phyloP scores from a whole-genome alignment of 176 grass and related monocot genomes.

The Aegilops umbellulata region DNA sequence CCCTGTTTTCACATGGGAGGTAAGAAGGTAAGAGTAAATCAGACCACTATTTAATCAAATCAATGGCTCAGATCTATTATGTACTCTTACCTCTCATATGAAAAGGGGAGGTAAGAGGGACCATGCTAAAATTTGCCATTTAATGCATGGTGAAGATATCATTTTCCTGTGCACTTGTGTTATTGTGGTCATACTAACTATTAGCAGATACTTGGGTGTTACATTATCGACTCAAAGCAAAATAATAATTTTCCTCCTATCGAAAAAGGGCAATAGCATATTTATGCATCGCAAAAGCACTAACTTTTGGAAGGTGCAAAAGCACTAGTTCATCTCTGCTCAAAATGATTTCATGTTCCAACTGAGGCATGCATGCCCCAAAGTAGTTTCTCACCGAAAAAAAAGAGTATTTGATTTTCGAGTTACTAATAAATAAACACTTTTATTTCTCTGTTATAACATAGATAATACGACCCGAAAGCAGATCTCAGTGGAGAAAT shows the following conservation, averaged over 20 bases:
- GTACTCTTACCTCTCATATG: too few species aligned
- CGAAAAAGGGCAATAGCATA: background rate
- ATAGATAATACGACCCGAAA: background rate
- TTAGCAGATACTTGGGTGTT: background rate
- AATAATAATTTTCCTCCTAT: background rate
- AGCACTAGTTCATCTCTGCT: background rate
- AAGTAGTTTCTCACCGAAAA: background rate
- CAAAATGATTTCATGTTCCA: background rate
- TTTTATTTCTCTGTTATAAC: background rate
- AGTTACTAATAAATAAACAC: background rate
- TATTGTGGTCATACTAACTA: background rate
- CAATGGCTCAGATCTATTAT: too few species aligned
- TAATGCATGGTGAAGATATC: background rate
- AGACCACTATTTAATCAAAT: too few species aligned
- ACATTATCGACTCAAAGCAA: background rate
- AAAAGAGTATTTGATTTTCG: background rate
- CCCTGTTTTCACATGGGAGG: too few species aligned
- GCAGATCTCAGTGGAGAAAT: background rate
- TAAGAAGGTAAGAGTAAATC: too few species aligned
- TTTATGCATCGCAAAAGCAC: background rate
- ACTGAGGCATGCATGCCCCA: background rate
- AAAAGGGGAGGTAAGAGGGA: too few species aligned
- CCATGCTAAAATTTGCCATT: too few species aligned
- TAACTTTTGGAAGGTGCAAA: background rate
- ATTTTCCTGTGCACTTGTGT: background rate